These are phyloP conservation scores for Aspergillus persii DNA, from an alignment of 2,329 filamentous ascomycete genomes.

Conservation along the genomic window DNA sequence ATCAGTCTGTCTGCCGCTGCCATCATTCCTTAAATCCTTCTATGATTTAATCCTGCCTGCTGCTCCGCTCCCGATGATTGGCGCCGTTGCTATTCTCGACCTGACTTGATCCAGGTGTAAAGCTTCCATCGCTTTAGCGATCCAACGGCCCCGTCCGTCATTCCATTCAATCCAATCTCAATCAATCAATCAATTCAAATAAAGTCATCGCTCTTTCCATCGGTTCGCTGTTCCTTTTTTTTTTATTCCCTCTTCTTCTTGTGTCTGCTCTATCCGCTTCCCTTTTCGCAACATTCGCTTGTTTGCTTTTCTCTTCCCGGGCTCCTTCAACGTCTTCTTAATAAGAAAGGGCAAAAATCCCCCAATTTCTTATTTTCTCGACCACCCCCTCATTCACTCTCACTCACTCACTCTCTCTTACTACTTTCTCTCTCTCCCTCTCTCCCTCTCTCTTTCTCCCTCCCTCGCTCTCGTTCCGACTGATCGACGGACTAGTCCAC, in stretches of 20 bases:
- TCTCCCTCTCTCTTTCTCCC: not conserved
- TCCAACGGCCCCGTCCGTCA: not conserved
- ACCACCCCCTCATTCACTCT: constrained; percentile 8
- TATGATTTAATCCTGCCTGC: not conserved
- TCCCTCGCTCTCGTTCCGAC: constrained; percentile 6
- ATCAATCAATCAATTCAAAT: not conserved
- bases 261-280: constrained; percentile 4
- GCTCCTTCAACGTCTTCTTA: not conserved
- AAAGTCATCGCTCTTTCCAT: not conserved
- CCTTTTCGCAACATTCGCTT: constrained; percentile 7
- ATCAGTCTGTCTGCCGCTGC: not conserved
- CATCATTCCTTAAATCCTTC: not conserved
- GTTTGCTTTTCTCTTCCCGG: constrained; percentile 5
- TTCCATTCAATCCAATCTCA: not conserved
- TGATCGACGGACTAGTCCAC: not conserved
- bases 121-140: not conserved
- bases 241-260: not conserved
- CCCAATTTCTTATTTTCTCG: not conserved
- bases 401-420: not conserved
- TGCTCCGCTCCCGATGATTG: not conserved
- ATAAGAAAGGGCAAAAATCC: not conserved
- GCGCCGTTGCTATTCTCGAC: not conserved
- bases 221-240: not conserved
- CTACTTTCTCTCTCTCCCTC: not conserved
- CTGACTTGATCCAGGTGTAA: not conserved